Evolutionary conservation across 2,329 filamentous ascomycete genomes (phyloP).

Genomic region (Cercospora brassicicola): DNA sequence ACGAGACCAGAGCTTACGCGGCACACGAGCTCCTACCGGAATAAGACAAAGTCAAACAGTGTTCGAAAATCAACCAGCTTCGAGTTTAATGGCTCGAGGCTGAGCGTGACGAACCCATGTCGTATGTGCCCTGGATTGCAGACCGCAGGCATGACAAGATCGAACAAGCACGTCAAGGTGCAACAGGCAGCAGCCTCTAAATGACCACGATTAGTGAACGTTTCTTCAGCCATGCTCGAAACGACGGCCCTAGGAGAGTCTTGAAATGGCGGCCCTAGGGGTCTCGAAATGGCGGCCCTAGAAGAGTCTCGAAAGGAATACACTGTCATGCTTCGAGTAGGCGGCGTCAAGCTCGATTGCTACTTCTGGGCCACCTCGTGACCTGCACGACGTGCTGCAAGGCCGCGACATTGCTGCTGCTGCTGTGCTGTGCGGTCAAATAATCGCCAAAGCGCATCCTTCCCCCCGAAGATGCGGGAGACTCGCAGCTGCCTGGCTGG

Average conservation of each 20-base stretch:
- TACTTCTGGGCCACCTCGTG: not conserved
- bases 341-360: not conserved
- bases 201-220: not conserved
- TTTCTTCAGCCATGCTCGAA: not conserved
- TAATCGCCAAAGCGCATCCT: not conserved
- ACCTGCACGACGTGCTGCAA: not conserved
- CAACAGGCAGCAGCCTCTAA: not conserved
- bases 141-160: not conserved
- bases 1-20: not conserved
- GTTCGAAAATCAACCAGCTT: not conserved
- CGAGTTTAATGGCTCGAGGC: not conserved
- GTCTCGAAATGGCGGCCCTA: no score
- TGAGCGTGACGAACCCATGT: not conserved
- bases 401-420: not conserved
- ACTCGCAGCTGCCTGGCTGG: not conserved
- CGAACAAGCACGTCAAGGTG: not conserved
- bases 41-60: not conserved
- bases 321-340: not conserved
- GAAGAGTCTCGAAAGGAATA: not conserved
- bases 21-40: not conserved
- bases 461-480: not conserved
- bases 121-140: not conserved
- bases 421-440: not conserved
- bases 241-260: no score
- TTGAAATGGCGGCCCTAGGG: no score